phyloP scores from a whole-genome alignment of 108 stramenopile genomes.

The Cyclotella sp. region DNA sequence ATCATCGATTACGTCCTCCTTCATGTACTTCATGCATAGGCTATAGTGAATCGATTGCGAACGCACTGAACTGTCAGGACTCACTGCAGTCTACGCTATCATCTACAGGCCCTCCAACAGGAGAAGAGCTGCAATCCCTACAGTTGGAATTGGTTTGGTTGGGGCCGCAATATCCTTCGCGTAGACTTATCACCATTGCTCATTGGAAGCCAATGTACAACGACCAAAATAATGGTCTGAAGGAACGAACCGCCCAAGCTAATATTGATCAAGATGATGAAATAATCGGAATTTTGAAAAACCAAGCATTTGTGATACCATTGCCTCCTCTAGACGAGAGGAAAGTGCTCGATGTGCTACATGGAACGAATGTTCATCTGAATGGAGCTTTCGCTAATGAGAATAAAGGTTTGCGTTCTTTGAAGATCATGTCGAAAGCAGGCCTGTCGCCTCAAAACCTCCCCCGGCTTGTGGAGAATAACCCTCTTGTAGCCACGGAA shows the following conservation, averaged over 20 bases:
- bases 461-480: constrained; percentile 94
- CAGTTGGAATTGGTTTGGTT: constrained; percentile 85
- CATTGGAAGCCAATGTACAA: constrained; percentile 7
- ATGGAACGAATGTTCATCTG: constrained; percentile 19
- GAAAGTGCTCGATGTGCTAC: constrained; percentile 65
- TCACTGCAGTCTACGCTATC: background rate
- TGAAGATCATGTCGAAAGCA: constrained; percentile 65
- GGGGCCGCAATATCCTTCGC: constrained; percentile 67
- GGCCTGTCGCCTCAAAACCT: constrained; percentile 93
- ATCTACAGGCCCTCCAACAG: constrained; percentile 19
- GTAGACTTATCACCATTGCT: constrained; percentile 60
- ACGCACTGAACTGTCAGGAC: background rate
- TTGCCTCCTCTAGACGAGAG: constrained; percentile 72
- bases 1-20: constrained; percentile 11
- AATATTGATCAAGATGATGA: constrained; percentile 42
- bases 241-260: constrained; percentile 7
- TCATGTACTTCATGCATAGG: constrained; percentile 32
- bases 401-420: constrained; percentile 38
- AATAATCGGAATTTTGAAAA: constrained; percentile 64
- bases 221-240: background rate
- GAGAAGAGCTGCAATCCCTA: constrained; percentile 54
- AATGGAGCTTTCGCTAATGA: constrained; percentile 5
- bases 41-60: constrained; percentile 23
- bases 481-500: constrained; percentile 93
- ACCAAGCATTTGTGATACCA: constrained; percentile 65